phyloP scores from a whole-genome alignment of 2,329 filamentous ascomycete genomes.

The Bipolaris oryzae region DNA sequence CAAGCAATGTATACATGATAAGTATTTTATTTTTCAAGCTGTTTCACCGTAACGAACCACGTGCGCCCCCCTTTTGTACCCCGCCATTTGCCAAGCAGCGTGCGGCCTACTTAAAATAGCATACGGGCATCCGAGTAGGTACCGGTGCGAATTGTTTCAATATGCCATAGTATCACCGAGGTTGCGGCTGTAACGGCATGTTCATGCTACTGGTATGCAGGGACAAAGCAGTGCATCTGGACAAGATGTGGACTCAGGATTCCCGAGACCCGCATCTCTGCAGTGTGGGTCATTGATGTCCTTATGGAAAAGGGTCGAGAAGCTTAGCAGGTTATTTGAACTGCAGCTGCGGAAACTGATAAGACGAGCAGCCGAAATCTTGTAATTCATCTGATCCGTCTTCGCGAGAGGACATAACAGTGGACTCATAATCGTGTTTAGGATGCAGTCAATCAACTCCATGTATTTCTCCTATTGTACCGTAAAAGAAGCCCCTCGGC shows the following conservation, averaged over 20 bases:
- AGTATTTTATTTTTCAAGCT: not conserved
- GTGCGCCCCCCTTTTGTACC: not conserved
- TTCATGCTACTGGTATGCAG: not conserved
- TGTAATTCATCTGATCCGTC: no score
- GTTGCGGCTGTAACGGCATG: not conserved
- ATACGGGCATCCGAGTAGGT: slow-evolving; percentile 1
- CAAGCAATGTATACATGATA: no score
- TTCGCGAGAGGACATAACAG: no score
- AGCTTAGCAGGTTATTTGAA: not conserved
- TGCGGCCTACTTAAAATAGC: slow-evolving; percentile 9
- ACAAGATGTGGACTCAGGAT: not conserved
- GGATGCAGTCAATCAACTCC: no score
- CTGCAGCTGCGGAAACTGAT: no score
- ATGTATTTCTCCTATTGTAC: no score
- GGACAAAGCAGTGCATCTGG: not conserved
- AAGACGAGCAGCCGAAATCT: no score
- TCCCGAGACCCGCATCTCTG: not conserved
- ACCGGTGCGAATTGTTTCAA: not conserved
- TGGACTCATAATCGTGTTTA: no score
- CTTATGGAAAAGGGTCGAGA: not conserved
- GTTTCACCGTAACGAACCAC: not conserved
- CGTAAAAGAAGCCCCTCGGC: no score
- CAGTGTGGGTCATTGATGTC: not conserved
- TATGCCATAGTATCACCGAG: not conserved
- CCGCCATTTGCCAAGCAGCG: slow-evolving; percentile 6